A percentile compares a stretch with the other conserved stretches of the same genome.
phyloP scores from a whole-genome alignment of 2,329 filamentous ascomycete genomes.

The Alternaria brassicae region DNA sequence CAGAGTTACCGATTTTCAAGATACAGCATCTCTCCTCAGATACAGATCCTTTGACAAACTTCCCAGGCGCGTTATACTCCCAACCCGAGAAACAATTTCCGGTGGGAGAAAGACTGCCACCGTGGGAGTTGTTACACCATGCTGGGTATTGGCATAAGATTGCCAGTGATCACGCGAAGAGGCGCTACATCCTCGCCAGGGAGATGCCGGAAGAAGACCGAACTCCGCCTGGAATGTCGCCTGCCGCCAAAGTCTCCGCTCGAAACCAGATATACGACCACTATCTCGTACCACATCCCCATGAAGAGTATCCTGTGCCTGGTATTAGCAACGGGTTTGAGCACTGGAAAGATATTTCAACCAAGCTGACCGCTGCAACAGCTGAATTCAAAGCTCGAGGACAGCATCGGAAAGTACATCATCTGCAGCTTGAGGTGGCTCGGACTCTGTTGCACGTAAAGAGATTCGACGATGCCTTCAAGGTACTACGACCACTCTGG shows the following conservation, averaged over 20 bases:
- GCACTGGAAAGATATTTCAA: conserved; percentile 60
- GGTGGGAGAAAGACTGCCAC: conserved; percentile 58
- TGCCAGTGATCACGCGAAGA: conserved; percentile 60
- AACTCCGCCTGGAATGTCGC: conserved; percentile 61
- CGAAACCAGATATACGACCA: conserved; percentile 64
- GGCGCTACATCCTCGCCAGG: conserved; percentile 59
- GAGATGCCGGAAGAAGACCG: conserved; percentile 67
- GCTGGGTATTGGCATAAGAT: conserved; percentile 67
- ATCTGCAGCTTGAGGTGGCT: conserved; percentile 62
- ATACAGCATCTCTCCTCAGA: conserved; percentile 30
- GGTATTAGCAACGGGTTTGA: conserved; percentile 56
- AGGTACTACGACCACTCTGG: conserved; percentile 63
- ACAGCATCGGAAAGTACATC: conserved; percentile 63
- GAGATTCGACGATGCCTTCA: conserved; percentile 60
- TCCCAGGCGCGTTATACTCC: conserved; percentile 52
- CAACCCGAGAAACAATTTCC: conserved; percentile 60
- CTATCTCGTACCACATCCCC: conserved; percentile 66
- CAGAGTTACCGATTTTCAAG: conserved; percentile 57
- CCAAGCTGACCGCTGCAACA: conserved; percentile 57
- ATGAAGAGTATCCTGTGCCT: conserved; percentile 60
- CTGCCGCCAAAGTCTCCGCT: conserved; percentile 62
- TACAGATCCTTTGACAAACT: conserved; percentile 36
- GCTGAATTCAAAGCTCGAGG: conserved; percentile 60
- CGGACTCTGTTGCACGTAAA: conserved; percentile 60
- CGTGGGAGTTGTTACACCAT: conserved; percentile 68